phyloP scores from a whole-genome alignment of 1,284 basidiomycete species.

The Fomes fomentarius region DNA sequence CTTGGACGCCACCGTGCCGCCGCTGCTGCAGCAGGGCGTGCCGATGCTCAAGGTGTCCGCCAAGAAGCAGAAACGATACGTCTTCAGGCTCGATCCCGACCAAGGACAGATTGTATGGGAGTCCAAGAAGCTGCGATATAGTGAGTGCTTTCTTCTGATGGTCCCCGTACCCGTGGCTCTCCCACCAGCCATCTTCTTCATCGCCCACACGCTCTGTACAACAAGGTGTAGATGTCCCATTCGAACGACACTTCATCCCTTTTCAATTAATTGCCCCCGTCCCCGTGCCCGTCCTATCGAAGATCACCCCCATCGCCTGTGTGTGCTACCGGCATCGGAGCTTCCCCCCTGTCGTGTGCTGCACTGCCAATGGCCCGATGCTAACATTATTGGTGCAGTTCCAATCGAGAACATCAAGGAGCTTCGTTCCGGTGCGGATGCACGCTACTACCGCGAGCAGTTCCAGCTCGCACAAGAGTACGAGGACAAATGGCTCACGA shows the following conservation, averaged over 20 bases:
- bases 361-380: not conserved
- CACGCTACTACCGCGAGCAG: conserved; percentile 79
- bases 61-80: conserved; percentile 77
- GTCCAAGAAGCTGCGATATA: conserved; percentile 74
- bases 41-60: conserved; percentile 90
- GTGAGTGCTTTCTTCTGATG: conserved; percentile 49
- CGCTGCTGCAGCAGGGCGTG: conserved; percentile 59
- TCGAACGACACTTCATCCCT: too few relatives aligned
- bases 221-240: too few relatives aligned
- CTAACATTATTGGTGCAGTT: conserved; percentile 50
- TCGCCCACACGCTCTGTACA: too few relatives aligned
- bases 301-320: too few relatives aligned
- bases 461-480: conserved; percentile 67
- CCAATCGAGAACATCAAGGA: conserved; percentile 93
- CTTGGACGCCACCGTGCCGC: conserved; percentile 50
- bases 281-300: too few relatives aligned
- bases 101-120: conserved; percentile 86
- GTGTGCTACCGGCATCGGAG: too few relatives aligned
- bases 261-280: too few relatives aligned
- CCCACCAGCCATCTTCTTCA: not conserved
- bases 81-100: conserved; percentile 80
- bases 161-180: not conserved
- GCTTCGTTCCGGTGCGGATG: conserved; percentile 78
- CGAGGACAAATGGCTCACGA: conserved; percentile 76
- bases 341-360: not conserved